Conservation (phyloP, 169 alveolate species). For the Hepatocystis sp. region DNA sequence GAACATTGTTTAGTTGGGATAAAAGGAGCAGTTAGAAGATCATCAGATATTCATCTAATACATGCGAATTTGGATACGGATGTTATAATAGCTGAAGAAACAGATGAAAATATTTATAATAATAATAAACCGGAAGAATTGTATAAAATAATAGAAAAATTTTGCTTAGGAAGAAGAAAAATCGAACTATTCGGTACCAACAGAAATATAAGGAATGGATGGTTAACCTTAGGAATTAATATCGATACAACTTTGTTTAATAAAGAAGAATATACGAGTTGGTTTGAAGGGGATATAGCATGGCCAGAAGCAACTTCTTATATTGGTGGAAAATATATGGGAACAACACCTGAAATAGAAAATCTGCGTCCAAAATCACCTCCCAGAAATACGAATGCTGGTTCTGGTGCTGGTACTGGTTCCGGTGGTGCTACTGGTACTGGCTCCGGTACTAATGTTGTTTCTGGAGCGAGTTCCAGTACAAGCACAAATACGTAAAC, state of each 20-base stretch:
- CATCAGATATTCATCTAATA: conserved; percentile 91
- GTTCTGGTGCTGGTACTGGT: no score
- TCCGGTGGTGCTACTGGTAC: no score
- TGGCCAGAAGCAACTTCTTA: conserved; percentile 89
- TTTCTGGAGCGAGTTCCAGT: no score
- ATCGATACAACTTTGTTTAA: conserved; percentile 83
- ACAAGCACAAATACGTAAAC: no score
- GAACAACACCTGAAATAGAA: conserved; percentile 91
- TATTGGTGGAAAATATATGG: conserved; percentile 91
- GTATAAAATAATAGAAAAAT: conserved; percentile 93
- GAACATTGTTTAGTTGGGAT: conserved; percentile 96
- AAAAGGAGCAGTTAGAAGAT: conserved; percentile 93
- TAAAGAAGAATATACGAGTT: conserved; percentile 85
- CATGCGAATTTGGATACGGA: conserved; percentile 97
- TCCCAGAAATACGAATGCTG: conserved; percentile 74
- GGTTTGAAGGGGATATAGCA: conserved; percentile 88
- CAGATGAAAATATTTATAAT: conserved; percentile 79
- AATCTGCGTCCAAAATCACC: conserved; percentile 92
- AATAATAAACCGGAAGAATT: conserved; percentile 92
- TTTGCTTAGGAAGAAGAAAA: conserved; percentile 94
- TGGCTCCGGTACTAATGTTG: no score
- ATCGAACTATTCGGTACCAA: conserved; percentile 93
- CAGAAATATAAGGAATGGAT: conserved; percentile 89
- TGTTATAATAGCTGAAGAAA: conserved; percentile 93
- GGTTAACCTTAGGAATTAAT: conserved; percentile 92